Base-by-base conservation (phyloP, 148 eudicot genomes). In the Cornus kousa region DNA sequence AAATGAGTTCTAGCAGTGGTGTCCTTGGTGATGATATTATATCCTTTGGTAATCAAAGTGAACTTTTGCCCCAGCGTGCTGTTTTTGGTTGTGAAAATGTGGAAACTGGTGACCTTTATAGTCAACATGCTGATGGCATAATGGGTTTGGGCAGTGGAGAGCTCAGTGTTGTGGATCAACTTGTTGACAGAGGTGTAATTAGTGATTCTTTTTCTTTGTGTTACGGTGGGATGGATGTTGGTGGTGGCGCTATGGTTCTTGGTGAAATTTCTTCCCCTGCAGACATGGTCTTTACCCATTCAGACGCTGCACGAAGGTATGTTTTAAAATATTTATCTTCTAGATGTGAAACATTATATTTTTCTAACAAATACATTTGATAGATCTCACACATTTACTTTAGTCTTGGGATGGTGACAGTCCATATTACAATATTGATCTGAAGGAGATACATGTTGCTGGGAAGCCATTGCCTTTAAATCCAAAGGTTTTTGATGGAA, bases 171-270 rank as follows among this genome's bases (percentile, higher is more conserved):
- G 93, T 93, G 75, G 99, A 96, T 83, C 99, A 96, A 71, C 97
- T 96, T 79, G 95, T 92, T 89, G 88, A 91, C 1, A 90, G 80
- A 78, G 88, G 88, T 79, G 97, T 91, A 68, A 91, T 96, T 53
- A 88, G 83, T 82, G 87, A 93, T 87, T 92, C 97, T 24, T 96
- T 96, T 83, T 96, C 99, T 46, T 80, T 96, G 75, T 96, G 99
- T 76, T 96, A 96, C 75, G 99, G 99, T 71, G 98, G 99, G 60
- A 93, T 96, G 97, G 90, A 92, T 83, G 84, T 90, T 70, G 94
- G 97, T 71, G 99, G 98, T 72, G 99, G 99, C 82, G 91, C 99
- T 74, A 96, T 96, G 99, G 90, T 96, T 87, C 99, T 96, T 81
- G 99, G 99, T 74, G 88, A 88, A 80, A 86, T 93, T 75, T 83